Evolutionary conservation across 1,284 basidiomycete genomes (phyloP).

Genomic region (Mixia osmundae): DNA sequence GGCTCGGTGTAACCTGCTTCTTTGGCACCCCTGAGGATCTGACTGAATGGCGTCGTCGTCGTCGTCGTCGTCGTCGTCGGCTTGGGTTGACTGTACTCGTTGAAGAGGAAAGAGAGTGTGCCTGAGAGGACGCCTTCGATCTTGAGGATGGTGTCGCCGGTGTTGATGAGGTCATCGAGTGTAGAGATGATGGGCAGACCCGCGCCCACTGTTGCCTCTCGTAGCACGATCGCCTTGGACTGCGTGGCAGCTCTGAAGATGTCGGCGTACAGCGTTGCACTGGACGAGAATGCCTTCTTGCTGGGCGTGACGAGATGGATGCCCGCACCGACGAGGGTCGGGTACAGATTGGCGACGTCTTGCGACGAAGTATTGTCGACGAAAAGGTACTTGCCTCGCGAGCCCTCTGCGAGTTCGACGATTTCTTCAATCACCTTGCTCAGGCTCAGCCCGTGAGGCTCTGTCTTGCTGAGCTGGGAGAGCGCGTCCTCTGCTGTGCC

Average conservation of each 20-base stretch:
- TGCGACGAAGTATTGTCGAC: conserved; percentile 90
- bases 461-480: conserved; percentile 18
- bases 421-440: conserved; percentile 7
- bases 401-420: conserved; percentile 27
- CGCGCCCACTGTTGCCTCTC: conserved; percentile 87
- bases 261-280: conserved; percentile 41
- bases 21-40: conserved; percentile 67
- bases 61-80: conserved; percentile 26
- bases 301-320: conserved; percentile 87
- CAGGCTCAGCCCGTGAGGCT: conserved; percentile 22
- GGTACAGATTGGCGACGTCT: conserved; percentile 58
- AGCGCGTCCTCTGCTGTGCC: conserved; percentile 14
- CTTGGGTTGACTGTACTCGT: conserved; percentile 46
- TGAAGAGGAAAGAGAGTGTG: conserved; percentile 98
- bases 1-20: conserved; percentile 95
- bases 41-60: conserved; percentile 38
- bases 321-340: conserved; percentile 50
- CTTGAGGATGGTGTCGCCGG: conserved; percentile 54
- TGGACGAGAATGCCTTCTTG: conserved; percentile 82
- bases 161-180: conserved; percentile 68
- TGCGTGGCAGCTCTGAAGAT: conserved; percentile 35
- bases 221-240: conserved; percentile 46
- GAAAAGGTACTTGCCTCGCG: conserved; percentile 41
- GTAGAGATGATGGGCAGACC: conserved; percentile 82
- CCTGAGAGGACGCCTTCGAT: conserved; percentile 62